phyloP scores from a whole-genome alignment of 2,329 filamentous ascomycete genomes.

The Penicillium hordei region DNA sequence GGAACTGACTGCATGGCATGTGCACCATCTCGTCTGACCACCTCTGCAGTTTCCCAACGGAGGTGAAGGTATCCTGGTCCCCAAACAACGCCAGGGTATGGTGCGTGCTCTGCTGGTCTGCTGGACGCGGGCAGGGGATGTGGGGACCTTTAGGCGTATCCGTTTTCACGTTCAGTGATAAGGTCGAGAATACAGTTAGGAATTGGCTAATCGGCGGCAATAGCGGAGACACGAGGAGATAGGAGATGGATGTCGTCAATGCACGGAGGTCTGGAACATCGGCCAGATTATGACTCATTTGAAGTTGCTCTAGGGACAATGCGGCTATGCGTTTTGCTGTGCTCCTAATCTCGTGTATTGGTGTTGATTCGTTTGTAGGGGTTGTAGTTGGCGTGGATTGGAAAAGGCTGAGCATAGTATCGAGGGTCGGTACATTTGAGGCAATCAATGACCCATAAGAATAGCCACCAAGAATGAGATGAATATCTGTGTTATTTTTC shows the following conservation, averaged over 20 bases:
- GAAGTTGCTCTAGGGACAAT: conserved; percentile 56
- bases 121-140: conserved; percentile 44
- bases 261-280: conserved; percentile 6
- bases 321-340: conserved; percentile 68
- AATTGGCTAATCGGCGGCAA: conserved; percentile 57
- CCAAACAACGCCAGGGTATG: conserved; percentile 72
- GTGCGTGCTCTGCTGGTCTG: conserved; percentile 56
- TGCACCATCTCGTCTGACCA: conserved; percentile 62
- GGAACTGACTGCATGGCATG: conserved; percentile 49
- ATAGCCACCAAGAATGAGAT: conserved; percentile 71
- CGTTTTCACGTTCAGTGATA: conserved; percentile 35
- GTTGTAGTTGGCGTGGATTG: conserved; percentile 41
- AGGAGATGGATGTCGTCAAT: conserved; percentile 35
- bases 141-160: conserved; percentile 30
- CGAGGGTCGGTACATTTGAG: conserved; percentile 63
- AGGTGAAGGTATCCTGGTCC: conserved; percentile 71
- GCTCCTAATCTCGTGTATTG: conserved; percentile 67
- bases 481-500: conserved; percentile 16
- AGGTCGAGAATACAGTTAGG: conserved; percentile 59
- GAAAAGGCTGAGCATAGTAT: conserved; percentile 62
- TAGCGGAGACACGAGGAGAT: conserved; percentile 67
- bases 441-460: conserved; percentile 88
- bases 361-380: conserved; percentile 54
- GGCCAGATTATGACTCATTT: background rate
- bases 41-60: conserved; percentile 60